Evolutionary conservation across 495 filamentous ascomycete species (phyloP).

Genomic region (Lentithecium fluviatile): DNA sequence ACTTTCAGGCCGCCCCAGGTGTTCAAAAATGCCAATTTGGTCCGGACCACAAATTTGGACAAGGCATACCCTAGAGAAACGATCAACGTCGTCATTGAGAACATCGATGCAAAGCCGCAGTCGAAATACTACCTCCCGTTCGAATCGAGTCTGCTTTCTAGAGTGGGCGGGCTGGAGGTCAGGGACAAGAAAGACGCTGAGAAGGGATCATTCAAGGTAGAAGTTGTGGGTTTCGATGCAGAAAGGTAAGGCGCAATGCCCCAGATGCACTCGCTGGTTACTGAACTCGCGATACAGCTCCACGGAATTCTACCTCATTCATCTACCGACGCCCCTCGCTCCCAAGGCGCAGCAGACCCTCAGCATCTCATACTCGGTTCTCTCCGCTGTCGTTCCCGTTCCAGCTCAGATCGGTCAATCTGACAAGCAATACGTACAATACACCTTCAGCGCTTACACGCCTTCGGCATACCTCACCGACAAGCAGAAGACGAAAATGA

Average conservation of each 20-base stretch:
- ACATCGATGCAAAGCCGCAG: slow-evolving; percentile 72
- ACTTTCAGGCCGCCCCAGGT: slow-evolving; percentile 84
- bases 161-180: slow-evolving; percentile 82
- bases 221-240: slow-evolving; percentile 62
- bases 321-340: slow-evolving; percentile 69
- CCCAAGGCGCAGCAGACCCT: slow-evolving; percentile 77
- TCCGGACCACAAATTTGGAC: slow-evolving; percentile 87
- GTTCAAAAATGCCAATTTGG: slow-evolving; percentile 87
- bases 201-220: slow-evolving; percentile 64
- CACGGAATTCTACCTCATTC: slow-evolving; percentile 80
- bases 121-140: slow-evolving; percentile 88
- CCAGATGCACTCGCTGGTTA: not conserved
- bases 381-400: slow-evolving; percentile 71
- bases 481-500: slow-evolving; percentile 97
- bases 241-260: slow-evolving; percentile 53
- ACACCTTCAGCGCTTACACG: slow-evolving; percentile 77
- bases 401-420: slow-evolving; percentile 76
- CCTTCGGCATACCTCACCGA: slow-evolving; percentile 76
- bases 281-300: slow-evolving; percentile 51
- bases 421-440: slow-evolving; percentile 82
- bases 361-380: slow-evolving; percentile 76
- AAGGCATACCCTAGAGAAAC: slow-evolving; percentile 86
- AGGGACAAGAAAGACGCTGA: slow-evolving; percentile 79
- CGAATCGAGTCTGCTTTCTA: slow-evolving; percentile 66
- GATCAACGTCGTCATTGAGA: slow-evolving; percentile 92